Evolutionary conservation across 2,329 filamentous ascomycete species (phyloP), one percentile per base, ranked within the genome.

Genomic region (Aspergillus hiratsukae): DNA sequence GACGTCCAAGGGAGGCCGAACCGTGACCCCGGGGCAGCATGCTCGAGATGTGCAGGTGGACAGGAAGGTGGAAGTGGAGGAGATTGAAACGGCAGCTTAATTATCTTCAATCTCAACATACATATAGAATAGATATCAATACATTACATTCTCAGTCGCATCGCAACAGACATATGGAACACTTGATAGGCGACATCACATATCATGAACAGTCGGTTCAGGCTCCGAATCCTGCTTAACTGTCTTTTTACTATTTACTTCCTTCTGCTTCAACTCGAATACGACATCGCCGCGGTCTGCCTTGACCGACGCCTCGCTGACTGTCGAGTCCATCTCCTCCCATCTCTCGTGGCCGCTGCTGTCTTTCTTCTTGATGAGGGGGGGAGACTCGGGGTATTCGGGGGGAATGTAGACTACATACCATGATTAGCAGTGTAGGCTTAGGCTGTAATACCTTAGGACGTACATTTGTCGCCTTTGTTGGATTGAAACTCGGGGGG

Each of bases 1-100:
- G 14, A 54, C 58, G 3, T 62, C 63, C 3, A 60, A 59, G 35
- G 63, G 60, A 4, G 63, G 63, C 4, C 46, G 63, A 1, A 65
- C 63, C 0, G 63, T 65, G 7, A 51, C 53, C 27, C 63, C 63
- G 1, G 61, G 58, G 2, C 63, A 65, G 48, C 63, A 65, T 50
- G 63, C 61, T 6, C 54, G 59, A 49, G 54, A 64, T 27, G 49
- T 19, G 1, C 48, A 59, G 6, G 61, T 64, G 0, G 50, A 61
- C 8, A 51, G 52, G 25, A 64, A 65, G 52, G 48, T 64, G 3
- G 63, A 62, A 25, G 55, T 58, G 21, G 49, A 60, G n/a, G 51
- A 61, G n/a, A 48, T 61, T 2, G 58, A 61, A 31, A 53, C 9
- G 41, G 40, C 19, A 48, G 46, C 17, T 61, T 27, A 17, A 40